Evolutionary conservation across 495 filamentous ascomycete species (phyloP), one percentile per base, ranked within the genome.

Genomic region (Talaromyces stipitatus): DNA sequence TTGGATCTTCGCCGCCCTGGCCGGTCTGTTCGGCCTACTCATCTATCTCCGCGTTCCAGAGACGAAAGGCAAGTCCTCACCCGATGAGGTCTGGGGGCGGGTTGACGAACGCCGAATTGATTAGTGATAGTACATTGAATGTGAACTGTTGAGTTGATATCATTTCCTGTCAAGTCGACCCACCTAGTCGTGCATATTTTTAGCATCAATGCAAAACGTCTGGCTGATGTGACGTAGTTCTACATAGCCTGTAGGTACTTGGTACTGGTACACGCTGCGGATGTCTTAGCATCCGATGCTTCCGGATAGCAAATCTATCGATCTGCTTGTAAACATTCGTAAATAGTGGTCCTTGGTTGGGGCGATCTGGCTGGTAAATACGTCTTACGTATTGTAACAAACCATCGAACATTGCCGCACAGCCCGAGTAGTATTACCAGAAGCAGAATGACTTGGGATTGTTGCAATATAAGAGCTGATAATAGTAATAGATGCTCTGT

Each of bases 11-110:
- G 85, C 90, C 0, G 86, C 64, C 1, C 74, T 94, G 59, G 89
- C 90, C 0, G 73, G 74, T 3, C 43, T 89, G 16, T 82, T 85
- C 54, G 85, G 82, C 0, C 30, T 68, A 1, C 92, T 95, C 64
- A 84, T 94, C 22, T 72, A 75, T 22, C 78, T 75, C 69, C 79
- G 73, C 33, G 87, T 96, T 5, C 91, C 91, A 0, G 91, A 96
- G 73, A 95, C 91, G 1, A 88, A 81, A 63, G 91, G 88, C 4
- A 94, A 88, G 75, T 82, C 78, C 52, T 85, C 83, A 61, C 81
- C 79, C 0, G 89, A 96, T 64, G 91, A 95, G 69, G 91, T 95
- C 33, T 96, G 91, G 91, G 89, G 90, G 6, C 76, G 89, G 50
- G 59, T 62, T 11, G 64, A 68, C 18, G 62, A 68, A 36, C 66